Conservation (phyloP, 139 green algal genomes). For the Asterochloris sp. region DNA sequence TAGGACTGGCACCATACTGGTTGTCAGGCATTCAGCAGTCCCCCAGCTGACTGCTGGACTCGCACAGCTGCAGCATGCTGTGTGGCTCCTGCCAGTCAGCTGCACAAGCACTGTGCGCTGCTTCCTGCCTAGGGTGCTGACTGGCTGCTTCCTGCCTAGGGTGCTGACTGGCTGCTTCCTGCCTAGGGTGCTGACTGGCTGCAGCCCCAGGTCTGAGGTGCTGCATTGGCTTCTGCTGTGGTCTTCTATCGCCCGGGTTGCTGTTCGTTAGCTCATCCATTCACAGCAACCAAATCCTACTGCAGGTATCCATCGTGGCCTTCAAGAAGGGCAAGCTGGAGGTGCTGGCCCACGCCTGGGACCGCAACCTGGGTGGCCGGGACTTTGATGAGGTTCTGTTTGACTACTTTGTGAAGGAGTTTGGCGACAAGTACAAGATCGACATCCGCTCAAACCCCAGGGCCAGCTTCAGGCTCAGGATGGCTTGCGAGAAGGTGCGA, state of each 20-base stretch:
- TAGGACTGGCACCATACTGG: too few relatives aligned
- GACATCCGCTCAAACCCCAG: constrained; percentile 82
- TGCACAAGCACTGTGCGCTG: background rate
- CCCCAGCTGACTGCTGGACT: too few relatives aligned
- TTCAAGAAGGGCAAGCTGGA: constrained; percentile 88
- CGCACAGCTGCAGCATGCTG: too few relatives aligned
- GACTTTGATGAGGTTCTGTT: constrained; percentile 92
- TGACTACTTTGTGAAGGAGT: constrained; percentile 88
- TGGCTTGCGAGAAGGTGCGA: constrained; percentile 76
- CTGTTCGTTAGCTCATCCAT: background rate
- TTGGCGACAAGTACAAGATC: constrained; percentile 79
- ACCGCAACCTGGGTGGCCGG: constrained; percentile 86
- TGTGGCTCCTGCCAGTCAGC: too few relatives aligned
- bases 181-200: background rate
- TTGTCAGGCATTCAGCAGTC: too few relatives aligned
- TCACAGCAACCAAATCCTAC: background rate
- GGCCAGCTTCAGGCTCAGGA: constrained; percentile 80
- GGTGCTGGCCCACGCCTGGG: constrained; percentile 87
- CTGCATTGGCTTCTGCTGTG: background rate
- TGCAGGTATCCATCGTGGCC: constrained; percentile 86
- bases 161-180: background rate
- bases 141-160: background rate
- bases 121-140: background rate
- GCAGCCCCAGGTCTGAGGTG: background rate
- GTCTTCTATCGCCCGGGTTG: background rate